Evolutionary conservation across 1,284 basidiomycete species (phyloP).

Genomic region (Trametes versicolor): DNA sequence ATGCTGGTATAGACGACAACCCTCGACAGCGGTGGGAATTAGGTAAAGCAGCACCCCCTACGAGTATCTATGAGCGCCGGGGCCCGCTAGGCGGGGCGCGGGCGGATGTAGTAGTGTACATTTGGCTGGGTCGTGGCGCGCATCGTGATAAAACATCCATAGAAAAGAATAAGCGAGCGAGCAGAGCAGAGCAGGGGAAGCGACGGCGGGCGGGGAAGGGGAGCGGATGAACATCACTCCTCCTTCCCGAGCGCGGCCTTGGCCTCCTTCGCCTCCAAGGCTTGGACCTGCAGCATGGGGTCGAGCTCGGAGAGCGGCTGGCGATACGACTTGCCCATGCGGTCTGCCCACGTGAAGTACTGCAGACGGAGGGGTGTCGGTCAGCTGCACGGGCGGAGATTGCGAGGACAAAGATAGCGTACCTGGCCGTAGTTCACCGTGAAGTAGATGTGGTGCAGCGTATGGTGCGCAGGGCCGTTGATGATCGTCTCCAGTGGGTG

Average conservation of each 20-base stretch:
- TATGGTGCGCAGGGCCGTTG: slow-evolving; percentile 98
- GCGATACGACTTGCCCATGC: slow-evolving; percentile 86
- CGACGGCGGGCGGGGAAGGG: neutral
- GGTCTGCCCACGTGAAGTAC: slow-evolving; percentile 98
- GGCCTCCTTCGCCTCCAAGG: slow-evolving; percentile 36
- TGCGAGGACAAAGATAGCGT: slow-evolving; percentile 37
- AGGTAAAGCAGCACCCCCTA: slow-evolving; percentile 25
- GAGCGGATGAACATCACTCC: slow-evolving; percentile 22
- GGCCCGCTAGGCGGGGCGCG: slow-evolving; percentile 16
- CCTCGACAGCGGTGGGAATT: slow-evolving; percentile 19
- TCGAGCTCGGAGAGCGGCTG: slow-evolving; percentile 88
- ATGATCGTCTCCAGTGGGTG: slow-evolving; percentile 90
- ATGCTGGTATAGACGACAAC: slow-evolving; percentile 29
- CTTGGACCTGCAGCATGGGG: slow-evolving; percentile 78
- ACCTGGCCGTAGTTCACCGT: slow-evolving; percentile 95
- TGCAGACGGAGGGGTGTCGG: slow-evolving; percentile 47
- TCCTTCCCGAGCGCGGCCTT: slow-evolving; percentile 36
- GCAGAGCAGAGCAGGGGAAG: neutral
- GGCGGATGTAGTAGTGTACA: slow-evolving; percentile 31
- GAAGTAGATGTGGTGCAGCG: slow-evolving; percentile 95
- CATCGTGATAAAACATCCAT: slow-evolving; percentile 28
- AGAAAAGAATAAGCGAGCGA: slow-evolving; percentile 14
- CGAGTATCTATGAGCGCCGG: slow-evolving; percentile 11
- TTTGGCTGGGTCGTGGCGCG: slow-evolving; percentile 27
- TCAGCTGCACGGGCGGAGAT: slow-evolving; percentile 15